These are phyloP conservation scores for Gnaphalium uliginosum DNA, from an alignment of 129 eudicot genomes.

Conservation along the genomic window DNA sequence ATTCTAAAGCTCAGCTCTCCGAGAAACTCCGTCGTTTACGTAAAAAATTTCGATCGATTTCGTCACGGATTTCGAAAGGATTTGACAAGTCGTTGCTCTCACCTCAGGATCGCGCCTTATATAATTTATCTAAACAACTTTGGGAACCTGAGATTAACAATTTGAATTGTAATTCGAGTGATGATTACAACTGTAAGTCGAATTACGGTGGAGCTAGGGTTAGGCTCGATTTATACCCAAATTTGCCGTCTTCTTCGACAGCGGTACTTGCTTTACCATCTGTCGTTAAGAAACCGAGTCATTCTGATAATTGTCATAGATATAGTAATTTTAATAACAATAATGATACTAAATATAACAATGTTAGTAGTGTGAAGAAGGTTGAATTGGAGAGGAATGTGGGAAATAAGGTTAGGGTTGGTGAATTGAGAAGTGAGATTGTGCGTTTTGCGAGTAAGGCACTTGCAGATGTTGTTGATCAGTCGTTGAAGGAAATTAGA, in stretches of 20 bases:
- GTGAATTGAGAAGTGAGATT: constrained; percentile 20
- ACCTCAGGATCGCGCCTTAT: constrained; percentile 61
- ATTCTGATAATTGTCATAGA: constrained; percentile 10
- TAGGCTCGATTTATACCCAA: constrained; percentile 35
- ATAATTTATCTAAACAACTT: constrained; percentile 50
- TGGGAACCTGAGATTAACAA: constrained; percentile 47
- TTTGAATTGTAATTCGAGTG: neutral
- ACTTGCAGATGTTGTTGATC: constrained; percentile 50
- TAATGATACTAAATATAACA: constrained; percentile 5
- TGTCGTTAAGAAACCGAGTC: constrained; percentile 22
- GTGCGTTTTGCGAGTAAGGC: constrained; percentile 41
- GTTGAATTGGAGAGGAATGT: constrained; percentile 33
- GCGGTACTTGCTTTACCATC: constrained; percentile 40
- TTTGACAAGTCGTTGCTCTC: constrained; percentile 42
- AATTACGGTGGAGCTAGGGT: constrained; percentile 36
- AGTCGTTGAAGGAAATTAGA: constrained; percentile 53
- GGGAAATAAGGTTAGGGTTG: constrained; percentile 18
- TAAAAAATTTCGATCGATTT: constrained; percentile 65
- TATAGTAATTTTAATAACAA: neutral
- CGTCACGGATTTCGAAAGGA: constrained; percentile 50
- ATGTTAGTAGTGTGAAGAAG: constrained; percentile 33
- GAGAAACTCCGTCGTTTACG: constrained; percentile 73
- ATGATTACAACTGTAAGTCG: constrained; percentile 10
- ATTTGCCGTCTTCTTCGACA: constrained; percentile 8
- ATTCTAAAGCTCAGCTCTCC: constrained; percentile 68